Conservation (phyloP, 352 stramenopile genomes). For the Phytophthora tubulina region DNA sequence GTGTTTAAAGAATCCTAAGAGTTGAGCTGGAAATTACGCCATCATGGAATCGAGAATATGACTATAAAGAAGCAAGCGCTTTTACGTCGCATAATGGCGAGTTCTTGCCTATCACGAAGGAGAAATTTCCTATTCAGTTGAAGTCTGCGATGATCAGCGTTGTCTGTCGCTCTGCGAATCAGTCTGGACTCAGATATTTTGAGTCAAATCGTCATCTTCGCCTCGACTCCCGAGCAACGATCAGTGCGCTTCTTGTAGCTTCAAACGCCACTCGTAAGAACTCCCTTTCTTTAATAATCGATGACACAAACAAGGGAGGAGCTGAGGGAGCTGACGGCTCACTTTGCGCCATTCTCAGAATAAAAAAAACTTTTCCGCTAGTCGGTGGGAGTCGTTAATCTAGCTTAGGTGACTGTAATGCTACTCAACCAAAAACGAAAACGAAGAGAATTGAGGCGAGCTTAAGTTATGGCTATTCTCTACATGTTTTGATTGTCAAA, state of each 20-base stretch:
- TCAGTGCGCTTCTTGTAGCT: not conserved
- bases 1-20: not conserved
- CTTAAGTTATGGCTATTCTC: no score
- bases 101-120: constrained; percentile 6
- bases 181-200: not conserved
- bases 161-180: not conserved
- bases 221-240: constrained; percentile 1
- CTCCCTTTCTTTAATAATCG: no score
- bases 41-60: not conserved
- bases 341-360: no score
- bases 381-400: no score
- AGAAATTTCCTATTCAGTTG: constrained; percentile 3
- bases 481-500: no score
- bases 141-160: not conserved
- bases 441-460: no score
- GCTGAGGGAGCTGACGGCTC: no score
- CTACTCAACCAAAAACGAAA: no score
- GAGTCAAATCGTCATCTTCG: constrained; percentile 4
- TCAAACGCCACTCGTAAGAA: no score
- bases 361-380: no score
- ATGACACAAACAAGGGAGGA: no score
- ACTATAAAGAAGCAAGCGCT: not conserved
- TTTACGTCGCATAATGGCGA: not conserved
- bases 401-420: no score
- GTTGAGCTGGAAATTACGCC: not conserved